phyloP scores from a whole-genome alignment of 257 asterid genomes.

The Solanum tarapatanum region DNA sequence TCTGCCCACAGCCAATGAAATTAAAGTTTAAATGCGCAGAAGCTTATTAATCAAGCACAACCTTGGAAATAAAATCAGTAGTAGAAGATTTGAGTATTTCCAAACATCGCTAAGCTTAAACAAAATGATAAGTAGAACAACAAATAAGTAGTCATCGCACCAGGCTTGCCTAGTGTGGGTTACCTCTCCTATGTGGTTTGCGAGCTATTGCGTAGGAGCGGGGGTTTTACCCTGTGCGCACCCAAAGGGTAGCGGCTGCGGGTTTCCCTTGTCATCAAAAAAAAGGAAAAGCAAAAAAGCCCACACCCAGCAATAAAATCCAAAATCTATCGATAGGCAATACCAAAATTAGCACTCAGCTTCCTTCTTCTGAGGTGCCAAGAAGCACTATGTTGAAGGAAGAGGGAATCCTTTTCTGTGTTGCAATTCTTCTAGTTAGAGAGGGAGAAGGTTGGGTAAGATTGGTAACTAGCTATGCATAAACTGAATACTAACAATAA shows the following conservation, averaged over 20 bases:
- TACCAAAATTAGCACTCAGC: neutral
- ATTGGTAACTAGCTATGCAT: neutral
- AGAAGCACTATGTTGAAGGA: neutral
- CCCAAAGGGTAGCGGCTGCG: no score
- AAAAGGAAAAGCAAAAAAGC: neutral
- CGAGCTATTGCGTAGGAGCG: no score
- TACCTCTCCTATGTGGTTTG: no score
- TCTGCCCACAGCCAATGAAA: constrained; percentile 36
- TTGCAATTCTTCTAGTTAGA: neutral
- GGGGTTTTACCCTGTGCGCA: no score
- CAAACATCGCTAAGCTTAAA: neutral
- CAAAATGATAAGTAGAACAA: neutral
- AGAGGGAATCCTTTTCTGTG: neutral
- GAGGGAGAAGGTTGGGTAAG: neutral
- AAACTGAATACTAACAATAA: neutral
- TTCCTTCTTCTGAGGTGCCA: neutral
- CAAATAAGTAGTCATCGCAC: neutral
- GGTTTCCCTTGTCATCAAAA: no score
- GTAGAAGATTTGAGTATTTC: neutral
- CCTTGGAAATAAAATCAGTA: neutral
- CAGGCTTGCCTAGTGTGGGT: no score
- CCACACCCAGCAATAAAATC: neutral
- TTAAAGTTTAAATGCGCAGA: neutral
- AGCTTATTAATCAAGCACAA: neutral
- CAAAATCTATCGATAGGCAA: neutral